Conservation (phyloP, 2,329 filamentous ascomycete genomes). For the Fusarium stilboides region DNA sequence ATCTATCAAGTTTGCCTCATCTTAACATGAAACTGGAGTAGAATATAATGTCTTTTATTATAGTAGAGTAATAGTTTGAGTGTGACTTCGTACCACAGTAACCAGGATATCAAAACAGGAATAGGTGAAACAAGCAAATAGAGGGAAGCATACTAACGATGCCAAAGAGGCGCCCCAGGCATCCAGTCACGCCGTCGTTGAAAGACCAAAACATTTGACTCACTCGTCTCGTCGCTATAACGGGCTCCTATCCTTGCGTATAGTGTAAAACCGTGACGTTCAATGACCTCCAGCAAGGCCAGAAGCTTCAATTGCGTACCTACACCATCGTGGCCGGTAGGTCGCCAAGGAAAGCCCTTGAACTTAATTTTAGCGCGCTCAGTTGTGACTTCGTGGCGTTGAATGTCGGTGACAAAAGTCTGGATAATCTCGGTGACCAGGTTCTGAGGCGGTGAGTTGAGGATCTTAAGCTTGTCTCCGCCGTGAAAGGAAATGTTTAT, state of each 20-base stretch:
- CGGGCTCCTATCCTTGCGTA: slow-evolving; percentile 8
- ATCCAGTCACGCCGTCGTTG: slow-evolving; percentile 13
- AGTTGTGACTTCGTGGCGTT: slow-evolving; percentile 2
- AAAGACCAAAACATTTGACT: slow-evolving; percentile 28
- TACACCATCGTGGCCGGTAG: not conserved
- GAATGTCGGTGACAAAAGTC: slow-evolving; percentile 11
- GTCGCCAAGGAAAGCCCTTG: slow-evolving; percentile 10
- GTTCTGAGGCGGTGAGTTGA: slow-evolving; percentile 15
- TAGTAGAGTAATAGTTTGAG: too few relatives aligned
- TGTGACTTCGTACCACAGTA: too few relatives aligned
- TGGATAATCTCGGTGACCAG: slow-evolving; percentile 8
- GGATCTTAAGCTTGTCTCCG: slow-evolving; percentile 33
- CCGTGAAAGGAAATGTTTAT: slow-evolving; percentile 27
- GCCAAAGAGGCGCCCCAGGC: not conserved
- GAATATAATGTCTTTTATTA: too few relatives aligned
- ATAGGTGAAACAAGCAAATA: too few relatives aligned
- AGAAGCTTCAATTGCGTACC: slow-evolving; percentile 24
- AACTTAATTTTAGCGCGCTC: slow-evolving; percentile 34
- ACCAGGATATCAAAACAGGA: too few relatives aligned
- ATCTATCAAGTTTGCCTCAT: too few relatives aligned
- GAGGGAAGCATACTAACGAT: not conserved
- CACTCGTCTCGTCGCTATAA: slow-evolving; percentile 2
- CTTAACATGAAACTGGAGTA: too few relatives aligned
- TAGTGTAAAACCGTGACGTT: slow-evolving; percentile 15
- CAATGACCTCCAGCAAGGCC: slow-evolving; percentile 15